Percentiles rank a stretch among this genome's conserved stretches.
phyloP scores from a whole-genome alignment of 345 rosid genomes.

The Tarenaya hassleriana region DNA sequence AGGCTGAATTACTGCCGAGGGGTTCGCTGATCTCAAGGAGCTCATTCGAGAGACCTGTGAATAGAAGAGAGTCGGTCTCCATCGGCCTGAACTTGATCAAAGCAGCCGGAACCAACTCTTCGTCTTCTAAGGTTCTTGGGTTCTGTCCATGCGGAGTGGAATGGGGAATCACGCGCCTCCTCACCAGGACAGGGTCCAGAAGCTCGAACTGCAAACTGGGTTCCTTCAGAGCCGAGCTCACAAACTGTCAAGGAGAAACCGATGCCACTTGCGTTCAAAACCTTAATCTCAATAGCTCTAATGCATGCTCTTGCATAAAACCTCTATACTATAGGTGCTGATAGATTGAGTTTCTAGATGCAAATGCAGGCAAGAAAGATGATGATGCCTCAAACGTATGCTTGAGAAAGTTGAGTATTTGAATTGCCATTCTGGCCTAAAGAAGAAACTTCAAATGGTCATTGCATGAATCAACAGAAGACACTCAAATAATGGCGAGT shows the following conservation, averaged over 20 bases:
- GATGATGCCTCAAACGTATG: too few species aligned
- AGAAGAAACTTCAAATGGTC: background rate
- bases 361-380: too few species aligned
- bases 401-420: too few species aligned
- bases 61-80: slow-evolving; percentile 57
- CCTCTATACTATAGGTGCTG: too few species aligned
- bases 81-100: slow-evolving; percentile 71
- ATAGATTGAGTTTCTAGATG: too few species aligned
- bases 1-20: slow-evolving; percentile 27
- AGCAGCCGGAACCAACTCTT: slow-evolving; percentile 83
- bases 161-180: slow-evolving; percentile 62
- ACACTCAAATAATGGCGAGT: too few species aligned
- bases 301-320: too few species aligned
- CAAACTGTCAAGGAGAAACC: slow-evolving; percentile 48
- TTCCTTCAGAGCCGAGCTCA: slow-evolving; percentile 74
- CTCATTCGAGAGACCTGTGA: slow-evolving; percentile 68
- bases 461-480: too few species aligned
- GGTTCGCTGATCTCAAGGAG: slow-evolving; percentile 58
- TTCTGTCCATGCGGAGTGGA: slow-evolving; percentile 44
- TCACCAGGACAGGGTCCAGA: slow-evolving; percentile 55
- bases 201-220: slow-evolving; percentile 76
- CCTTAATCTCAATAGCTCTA: too few species aligned
- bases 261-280: too few species aligned
- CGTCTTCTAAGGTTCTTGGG: slow-evolving; percentile 58
- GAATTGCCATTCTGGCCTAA: background rate